phyloP scores from a whole-genome alignment of 495 filamentous ascomycete genomes.

The Cairneyella variabilis region DNA sequence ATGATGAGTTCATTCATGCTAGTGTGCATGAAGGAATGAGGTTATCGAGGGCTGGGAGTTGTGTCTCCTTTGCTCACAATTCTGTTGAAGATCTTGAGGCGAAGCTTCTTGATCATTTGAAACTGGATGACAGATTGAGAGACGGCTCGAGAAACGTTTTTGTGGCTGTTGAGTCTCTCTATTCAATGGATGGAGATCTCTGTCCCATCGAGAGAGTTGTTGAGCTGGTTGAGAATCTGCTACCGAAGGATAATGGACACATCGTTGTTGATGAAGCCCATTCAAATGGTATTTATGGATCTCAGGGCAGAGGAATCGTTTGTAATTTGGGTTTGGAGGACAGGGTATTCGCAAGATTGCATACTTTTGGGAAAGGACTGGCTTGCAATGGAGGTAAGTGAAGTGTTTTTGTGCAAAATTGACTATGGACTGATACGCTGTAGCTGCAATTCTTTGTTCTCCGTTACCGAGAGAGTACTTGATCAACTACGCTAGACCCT shows the following conservation, averaged over 20 bases:
- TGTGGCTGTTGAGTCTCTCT: slow-evolving; percentile 70
- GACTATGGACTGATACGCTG: not conserved
- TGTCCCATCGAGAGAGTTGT: slow-evolving; percentile 60
- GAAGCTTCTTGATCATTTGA: not conserved
- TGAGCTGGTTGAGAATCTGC: slow-evolving; percentile 46
- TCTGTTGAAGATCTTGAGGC: slow-evolving; percentile 37
- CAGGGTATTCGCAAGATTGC: slow-evolving; percentile 61
- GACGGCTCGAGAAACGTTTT: slow-evolving; percentile 49
- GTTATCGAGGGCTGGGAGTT: slow-evolving; percentile 49
- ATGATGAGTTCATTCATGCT: slow-evolving; percentile 74
- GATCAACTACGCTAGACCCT: slow-evolving; percentile 57
- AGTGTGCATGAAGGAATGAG: slow-evolving; percentile 77
- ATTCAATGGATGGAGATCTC: slow-evolving; percentile 82
- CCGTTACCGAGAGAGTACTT: slow-evolving; percentile 48
- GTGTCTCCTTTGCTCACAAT: slow-evolving; percentile 60
- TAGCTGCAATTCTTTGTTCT: slow-evolving; percentile 46
- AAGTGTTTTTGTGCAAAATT: no score
- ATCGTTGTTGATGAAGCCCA: slow-evolving; percentile 81
- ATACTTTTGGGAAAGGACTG: slow-evolving; percentile 77
- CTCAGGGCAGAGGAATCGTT: slow-evolving; percentile 61
- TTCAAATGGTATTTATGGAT: slow-evolving; percentile 63
- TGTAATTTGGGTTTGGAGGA: slow-evolving; percentile 62
- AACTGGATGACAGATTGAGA: slow-evolving; percentile 13
- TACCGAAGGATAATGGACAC: slow-evolving; percentile 58
- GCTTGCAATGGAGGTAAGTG: slow-evolving; percentile 66